Base-by-base conservation (phyloP, 352 stramenopile species). In the Phytophthora macrochlamydospora region DNA sequence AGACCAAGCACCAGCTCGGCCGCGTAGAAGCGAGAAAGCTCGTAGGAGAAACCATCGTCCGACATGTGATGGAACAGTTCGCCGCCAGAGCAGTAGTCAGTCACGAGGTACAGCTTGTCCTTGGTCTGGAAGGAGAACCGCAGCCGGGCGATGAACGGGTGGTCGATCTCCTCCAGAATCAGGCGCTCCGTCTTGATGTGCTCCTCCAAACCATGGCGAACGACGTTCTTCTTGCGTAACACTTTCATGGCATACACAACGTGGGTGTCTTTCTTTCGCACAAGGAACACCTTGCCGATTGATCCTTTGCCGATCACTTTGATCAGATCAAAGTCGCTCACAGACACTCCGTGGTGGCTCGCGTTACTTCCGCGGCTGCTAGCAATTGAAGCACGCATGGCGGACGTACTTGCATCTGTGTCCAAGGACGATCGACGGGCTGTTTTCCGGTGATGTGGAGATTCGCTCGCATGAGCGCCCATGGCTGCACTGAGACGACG, bases 61-160 rank as follows among this genome's bases (percentile, higher is more conserved):
- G 95, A 81, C 78, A 99, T 98, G 56, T 99, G 93, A 49, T 98
- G 88, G 73, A 99, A 99, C 5, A 99, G 80, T 78, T 99, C 98
- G 51, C 98, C 98, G 45, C 95, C 94, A 58, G 84, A 95, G 64
- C 90, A 92, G 52, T 96, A 94, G 61, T 95, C 89, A 9, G 92
- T 93, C 58, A 97, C 91, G 12, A 98, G 83, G 52, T 97, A 96
- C 48, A 94, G 68, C 50, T 95, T 91, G 52, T 90, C 84, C 53
- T 93, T 88, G 7, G 90, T 97, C 83, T 99, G 98, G 78, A 99
- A 99, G 14, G 95, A 96, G 75, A 98, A 99, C 14, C 98, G 90
- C 58, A 99, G 91, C 3, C 83, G 89, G 3, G 99, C 97, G 44
- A 99, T 98, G 79, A 99, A 99, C 3, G 98, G 98, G 71, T 99